A percentile compares a stretch with the other conserved stretches of the same genome.
phyloP scores from a whole-genome alignment of 1,139 yeast genomes.

The Ashbya aceris region DNA sequence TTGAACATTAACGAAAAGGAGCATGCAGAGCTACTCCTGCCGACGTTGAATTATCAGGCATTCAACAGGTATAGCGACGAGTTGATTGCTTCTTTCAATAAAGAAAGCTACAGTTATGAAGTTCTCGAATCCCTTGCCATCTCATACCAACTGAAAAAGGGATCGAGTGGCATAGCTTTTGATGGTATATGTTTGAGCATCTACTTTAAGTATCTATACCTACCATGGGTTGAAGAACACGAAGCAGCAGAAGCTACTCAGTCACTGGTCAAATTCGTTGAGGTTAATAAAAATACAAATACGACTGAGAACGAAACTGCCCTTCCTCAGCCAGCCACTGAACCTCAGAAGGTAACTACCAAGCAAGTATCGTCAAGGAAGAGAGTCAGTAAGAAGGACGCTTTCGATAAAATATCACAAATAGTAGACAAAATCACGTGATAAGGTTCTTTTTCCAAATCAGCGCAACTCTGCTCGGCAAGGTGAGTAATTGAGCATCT shows the following conservation, averaged over 20 bases:
- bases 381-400: conserved; percentile 29
- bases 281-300: neutral
- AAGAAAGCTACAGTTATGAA: conserved; percentile 13
- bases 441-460: neutral
- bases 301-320: neutral
- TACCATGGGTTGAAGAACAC: conserved; percentile 15
- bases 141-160: conserved; percentile 26
- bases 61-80: conserved; percentile 19
- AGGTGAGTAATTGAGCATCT: too few species aligned
- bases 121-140: conserved; percentile 18
- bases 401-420: conserved; percentile 24
- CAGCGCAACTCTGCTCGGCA: too few species aligned
- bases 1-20: conserved; percentile 21
- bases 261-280: conserved; percentile 2
- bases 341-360: conserved; percentile 3
- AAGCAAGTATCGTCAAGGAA: conserved; percentile 12
- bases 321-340: conserved; percentile 1
- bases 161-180: conserved; percentile 26
- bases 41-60: conserved; percentile 19
- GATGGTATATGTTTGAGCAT: conserved; percentile 26
- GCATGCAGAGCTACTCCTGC: conserved; percentile 20
- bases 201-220: conserved; percentile 24
- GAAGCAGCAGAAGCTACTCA: conserved; percentile 7
- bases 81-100: conserved; percentile 14
- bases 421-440: conserved; percentile 19